Evolutionary conservation across 495 filamentous ascomycete species (phyloP).

Genomic region (Trichoderma reesei): DNA sequence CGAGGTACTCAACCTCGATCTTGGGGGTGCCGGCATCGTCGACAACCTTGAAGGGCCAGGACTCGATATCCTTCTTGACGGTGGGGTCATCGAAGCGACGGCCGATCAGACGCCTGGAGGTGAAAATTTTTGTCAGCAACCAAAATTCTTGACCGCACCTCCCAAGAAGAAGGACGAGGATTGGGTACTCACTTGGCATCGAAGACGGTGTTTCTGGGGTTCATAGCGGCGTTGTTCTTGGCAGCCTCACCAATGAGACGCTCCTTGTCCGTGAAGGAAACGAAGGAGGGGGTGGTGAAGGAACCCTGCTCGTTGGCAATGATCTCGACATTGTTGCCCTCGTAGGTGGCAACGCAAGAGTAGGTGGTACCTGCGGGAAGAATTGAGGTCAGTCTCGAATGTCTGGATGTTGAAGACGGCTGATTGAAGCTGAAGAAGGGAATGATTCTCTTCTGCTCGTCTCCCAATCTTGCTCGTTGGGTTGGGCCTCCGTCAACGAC

Average conservation of each 20-base stretch:
- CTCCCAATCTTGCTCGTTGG: background rate
- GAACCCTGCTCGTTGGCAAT: slow-evolving; percentile 99
- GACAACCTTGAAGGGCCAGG: slow-evolving; percentile 96
- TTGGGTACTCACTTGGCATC: slow-evolving; percentile 67
- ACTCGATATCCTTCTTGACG: slow-evolving; percentile 96
- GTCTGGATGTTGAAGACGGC: background rate
- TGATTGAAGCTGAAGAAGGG: background rate
- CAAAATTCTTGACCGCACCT: background rate
- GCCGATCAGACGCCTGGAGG: slow-evolving; percentile 75
- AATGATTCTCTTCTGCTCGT: background rate
- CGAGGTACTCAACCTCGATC: slow-evolving; percentile 92
- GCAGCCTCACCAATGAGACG: slow-evolving; percentile 97
- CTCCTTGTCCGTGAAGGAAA: slow-evolving; percentile 97
- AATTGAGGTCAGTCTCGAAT: background rate
- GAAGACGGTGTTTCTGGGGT: slow-evolving; percentile 95
- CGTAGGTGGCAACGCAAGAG: slow-evolving; percentile 98
- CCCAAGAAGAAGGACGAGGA: background rate
- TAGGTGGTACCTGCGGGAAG: slow-evolving; percentile 78
- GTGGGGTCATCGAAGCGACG: slow-evolving; percentile 89
- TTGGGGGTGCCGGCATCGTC: slow-evolving; percentile 84
- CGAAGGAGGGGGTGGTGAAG: slow-evolving; percentile 96
- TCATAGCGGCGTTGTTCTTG: slow-evolving; percentile 99
- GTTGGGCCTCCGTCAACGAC: background rate
- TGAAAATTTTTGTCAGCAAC: slow-evolving; percentile 9
- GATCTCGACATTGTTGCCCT: slow-evolving; percentile 98